A percentile compares a stretch with the other conserved stretches of the same genome.
Conservation (phyloP, 257 asterid genomes). For the Phtheirospermum japonicum region DNA sequence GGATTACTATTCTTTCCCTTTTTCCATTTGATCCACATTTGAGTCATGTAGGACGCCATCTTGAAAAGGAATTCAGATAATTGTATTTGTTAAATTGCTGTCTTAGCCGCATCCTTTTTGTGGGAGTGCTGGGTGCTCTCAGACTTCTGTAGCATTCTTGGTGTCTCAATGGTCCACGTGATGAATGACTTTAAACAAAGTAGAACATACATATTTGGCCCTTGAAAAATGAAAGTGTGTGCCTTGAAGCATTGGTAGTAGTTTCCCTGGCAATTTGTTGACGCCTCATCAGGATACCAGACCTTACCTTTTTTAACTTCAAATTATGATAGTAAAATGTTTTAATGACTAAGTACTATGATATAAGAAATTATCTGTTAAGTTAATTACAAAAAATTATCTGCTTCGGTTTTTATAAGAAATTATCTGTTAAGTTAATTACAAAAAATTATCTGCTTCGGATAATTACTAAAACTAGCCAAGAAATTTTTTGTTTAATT, state of each 20-base stretch:
- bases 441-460: too few species aligned
- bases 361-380: too few species aligned
- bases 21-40: background rate
- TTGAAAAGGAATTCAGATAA: background rate
- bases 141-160: constrained; percentile 16
- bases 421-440: too few species aligned
- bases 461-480: too few species aligned
- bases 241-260: constrained; percentile 3
- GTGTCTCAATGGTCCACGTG: constrained; percentile 1
- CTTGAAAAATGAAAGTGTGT: too few species aligned
- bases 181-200: background rate
- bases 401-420: too few species aligned
- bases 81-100: background rate
- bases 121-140: constrained; percentile 1
- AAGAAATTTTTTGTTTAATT: too few species aligned
- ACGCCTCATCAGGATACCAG: background rate
- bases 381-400: too few species aligned
- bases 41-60: background rate
- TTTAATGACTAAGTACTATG: too few species aligned
- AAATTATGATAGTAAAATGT: background rate
- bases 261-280: background rate
- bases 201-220: background rate
- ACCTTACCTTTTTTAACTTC: background rate
- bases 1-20: background rate
- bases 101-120: constrained; percentile 1